A percentile compares a stretch with the other conserved stretches of the same genome.
Evolutionary conservation across 2,329 filamentous ascomycete genomes (phyloP).

Genomic region (Pestalotiopsis fici): DNA sequence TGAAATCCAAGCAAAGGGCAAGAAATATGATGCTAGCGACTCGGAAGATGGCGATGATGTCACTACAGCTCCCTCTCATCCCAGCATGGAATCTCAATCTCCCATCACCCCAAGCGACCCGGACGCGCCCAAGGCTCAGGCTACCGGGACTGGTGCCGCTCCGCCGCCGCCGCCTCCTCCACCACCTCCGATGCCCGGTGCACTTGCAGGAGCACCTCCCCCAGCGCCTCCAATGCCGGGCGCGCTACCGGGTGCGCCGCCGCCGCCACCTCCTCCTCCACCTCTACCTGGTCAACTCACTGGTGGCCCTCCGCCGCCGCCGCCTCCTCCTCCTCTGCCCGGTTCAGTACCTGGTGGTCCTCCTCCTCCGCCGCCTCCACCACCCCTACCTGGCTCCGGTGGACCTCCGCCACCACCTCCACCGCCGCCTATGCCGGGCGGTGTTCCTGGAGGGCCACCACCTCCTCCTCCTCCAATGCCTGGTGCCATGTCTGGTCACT

Average conservation of each 20-base stretch:
- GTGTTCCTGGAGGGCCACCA: constrained; percentile 36
- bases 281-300: constrained; percentile 41
- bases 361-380: constrained; percentile 48
- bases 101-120: constrained; percentile 66
- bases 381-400: constrained; percentile 35
- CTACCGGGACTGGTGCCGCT: constrained; percentile 45
- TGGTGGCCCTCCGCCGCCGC: constrained; percentile 34
- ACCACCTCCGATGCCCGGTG: constrained; percentile 36
- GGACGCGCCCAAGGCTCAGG: constrained; percentile 59
- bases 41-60: constrained; percentile 70
- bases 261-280: constrained; percentile 38
- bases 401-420: constrained; percentile 36
- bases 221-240: constrained; percentile 38
- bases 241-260: constrained; percentile 26
- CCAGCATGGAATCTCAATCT: constrained; percentile 71
- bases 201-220: constrained; percentile 27
- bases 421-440: constrained; percentile 43
- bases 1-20: constrained; percentile 77
- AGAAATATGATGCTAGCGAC: constrained; percentile 72
- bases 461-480: constrained; percentile 66
- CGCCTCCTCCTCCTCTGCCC: constrained; percentile 42
- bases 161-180: constrained; percentile 38
- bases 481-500: constrained; percentile 73
- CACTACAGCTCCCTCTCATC: constrained; percentile 75
- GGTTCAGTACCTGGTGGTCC: constrained; percentile 38